These are phyloP conservation scores for Stephania cephalantha DNA, from an alignment of 164 flowering plant genomes.

Conservation along the genomic window DNA sequence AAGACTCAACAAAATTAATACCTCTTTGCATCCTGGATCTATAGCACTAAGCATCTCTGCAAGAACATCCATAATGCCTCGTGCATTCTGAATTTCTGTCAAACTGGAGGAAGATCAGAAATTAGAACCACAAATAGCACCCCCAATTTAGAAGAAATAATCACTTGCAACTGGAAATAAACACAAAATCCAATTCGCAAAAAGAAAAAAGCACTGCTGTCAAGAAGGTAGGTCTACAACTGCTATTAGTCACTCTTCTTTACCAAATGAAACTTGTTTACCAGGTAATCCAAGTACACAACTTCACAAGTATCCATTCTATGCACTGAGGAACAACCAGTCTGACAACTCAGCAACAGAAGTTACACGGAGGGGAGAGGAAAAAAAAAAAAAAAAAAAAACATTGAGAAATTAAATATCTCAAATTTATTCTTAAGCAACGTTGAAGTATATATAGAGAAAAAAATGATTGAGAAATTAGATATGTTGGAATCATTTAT, in stretches of 20 bases:
- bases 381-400: no score
- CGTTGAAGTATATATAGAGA: no score
- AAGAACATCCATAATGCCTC: constrained; percentile 97
- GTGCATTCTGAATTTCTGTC: constrained; percentile 95
- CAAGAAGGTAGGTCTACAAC: not conserved
- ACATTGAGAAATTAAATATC: no score
- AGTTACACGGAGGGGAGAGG: no score
- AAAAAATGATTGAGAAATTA: no score
- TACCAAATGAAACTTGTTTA: no score
- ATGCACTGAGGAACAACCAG: no score
- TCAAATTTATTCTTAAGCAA: no score
- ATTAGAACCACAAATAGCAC: not conserved
- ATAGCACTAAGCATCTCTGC: constrained; percentile 93
- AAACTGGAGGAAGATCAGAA: constrained; percentile 31
- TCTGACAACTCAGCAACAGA: no score
- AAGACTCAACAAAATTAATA: constrained; percentile 6
- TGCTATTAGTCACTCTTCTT: not conserved
- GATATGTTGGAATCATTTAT: no score
- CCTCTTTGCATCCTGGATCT: constrained; percentile 56
- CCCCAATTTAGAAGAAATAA: constrained; percentile 1
- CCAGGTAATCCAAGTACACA: no score
- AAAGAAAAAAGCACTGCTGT: not conserved
- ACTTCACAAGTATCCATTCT: no score
- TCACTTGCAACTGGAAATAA: not conserved
- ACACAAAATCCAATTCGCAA: not conserved